A percentile compares a stretch with the other conserved stretches of the same genome.
phyloP scores from a whole-genome alignment of 331 rosid species.

The Quercus lobata region DNA sequence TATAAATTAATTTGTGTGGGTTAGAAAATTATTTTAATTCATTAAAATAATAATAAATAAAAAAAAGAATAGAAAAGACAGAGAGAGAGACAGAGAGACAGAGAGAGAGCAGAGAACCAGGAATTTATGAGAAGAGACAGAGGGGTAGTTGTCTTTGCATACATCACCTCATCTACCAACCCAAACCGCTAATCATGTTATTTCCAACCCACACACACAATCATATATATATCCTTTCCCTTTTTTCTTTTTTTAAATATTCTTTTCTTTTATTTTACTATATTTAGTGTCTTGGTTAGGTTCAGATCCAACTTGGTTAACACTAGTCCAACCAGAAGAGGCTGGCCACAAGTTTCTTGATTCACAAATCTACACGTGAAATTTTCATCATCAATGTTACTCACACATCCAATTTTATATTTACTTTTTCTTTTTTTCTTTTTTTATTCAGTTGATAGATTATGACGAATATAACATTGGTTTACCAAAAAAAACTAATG shows the following conservation, averaged over 20 bases:
- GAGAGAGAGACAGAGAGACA: background rate
- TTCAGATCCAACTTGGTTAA: background rate
- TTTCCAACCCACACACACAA: background rate
- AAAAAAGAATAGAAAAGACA: background rate
- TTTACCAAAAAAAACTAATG: too few relatives aligned
- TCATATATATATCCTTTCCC: too few relatives aligned
- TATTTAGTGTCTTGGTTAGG: background rate
- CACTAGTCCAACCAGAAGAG: constrained; percentile 16
- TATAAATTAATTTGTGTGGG: too few relatives aligned
- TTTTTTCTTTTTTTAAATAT: background rate
- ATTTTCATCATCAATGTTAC: background rate
- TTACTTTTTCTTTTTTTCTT: background rate
- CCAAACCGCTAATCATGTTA: constrained; percentile 17
- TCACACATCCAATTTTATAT: background rate
- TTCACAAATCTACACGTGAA: background rate
- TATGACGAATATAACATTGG: too few relatives aligned
- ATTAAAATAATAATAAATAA: background rate
- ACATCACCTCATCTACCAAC: constrained; percentile 40
- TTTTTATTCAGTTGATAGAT: too few relatives aligned
- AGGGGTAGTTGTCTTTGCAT: constrained; percentile 22
- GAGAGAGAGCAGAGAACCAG: background rate
- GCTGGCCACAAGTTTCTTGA: background rate
- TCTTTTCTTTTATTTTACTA: background rate
- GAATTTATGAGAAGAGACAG: constrained; percentile 38
- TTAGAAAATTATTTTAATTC: too few relatives aligned